phyloP scores from a whole-genome alignment of 371 early-diverging fungal species.

The Entomophthora muscae region DNA sequence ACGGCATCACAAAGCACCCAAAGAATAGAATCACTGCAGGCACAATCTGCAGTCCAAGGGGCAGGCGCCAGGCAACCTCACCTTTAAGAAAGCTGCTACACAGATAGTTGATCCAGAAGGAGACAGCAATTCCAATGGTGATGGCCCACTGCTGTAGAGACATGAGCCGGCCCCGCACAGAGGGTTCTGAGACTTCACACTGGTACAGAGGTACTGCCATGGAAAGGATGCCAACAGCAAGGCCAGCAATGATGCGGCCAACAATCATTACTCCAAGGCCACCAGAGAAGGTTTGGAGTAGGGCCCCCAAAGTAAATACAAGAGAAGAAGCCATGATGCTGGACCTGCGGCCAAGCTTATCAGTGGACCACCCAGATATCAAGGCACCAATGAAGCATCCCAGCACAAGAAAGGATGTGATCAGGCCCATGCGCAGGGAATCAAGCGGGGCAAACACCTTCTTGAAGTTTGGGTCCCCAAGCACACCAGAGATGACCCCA shows the following conservation, averaged over 20 bases:
- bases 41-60: slow-evolving; percentile 57
- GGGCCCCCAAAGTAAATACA: slow-evolving; percentile 6
- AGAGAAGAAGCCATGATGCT: not conserved
- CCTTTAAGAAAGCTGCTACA: slow-evolving; percentile 3
- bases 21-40: slow-evolving; percentile 34
- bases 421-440: slow-evolving; percentile 4
- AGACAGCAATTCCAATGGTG: slow-evolving; percentile 20
- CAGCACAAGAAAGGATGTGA: slow-evolving; percentile 5
- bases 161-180: slow-evolving; percentile 72
- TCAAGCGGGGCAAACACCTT: slow-evolving; percentile 15
- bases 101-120: slow-evolving; percentile 7
- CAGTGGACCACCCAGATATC: slow-evolving; percentile 2
- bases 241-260: slow-evolving; percentile 12
- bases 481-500: slow-evolving; percentile 12
- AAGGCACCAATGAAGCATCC: slow-evolving; percentile 10
- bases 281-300: slow-evolving; percentile 1
- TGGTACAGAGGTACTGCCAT: slow-evolving; percentile 35
- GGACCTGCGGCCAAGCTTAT: not conserved
- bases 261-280: not conserved
- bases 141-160: too few species aligned
- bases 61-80: slow-evolving; percentile 44
- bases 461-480: slow-evolving; percentile 5
- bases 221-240: slow-evolving; percentile 11
- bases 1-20: slow-evolving; percentile 63
- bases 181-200: slow-evolving; percentile 73